phyloP scores from a whole-genome alignment of 176 grass and related monocot genomes.

The Paspalum notatum region DNA sequence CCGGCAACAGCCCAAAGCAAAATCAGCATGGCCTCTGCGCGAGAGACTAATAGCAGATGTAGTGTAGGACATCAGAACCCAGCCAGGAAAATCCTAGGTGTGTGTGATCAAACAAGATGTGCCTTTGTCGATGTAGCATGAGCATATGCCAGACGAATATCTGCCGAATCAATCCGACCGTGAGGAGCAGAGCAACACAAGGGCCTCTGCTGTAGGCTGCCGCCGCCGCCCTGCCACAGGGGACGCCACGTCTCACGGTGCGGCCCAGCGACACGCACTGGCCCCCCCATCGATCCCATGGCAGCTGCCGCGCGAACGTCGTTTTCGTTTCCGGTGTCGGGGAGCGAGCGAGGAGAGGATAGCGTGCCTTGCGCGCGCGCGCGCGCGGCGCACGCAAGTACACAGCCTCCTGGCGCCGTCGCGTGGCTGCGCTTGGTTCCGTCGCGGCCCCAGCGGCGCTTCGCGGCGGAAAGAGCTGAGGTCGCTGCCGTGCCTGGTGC shows the following conservation, averaged over 20 bases:
- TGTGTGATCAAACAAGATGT: not conserved
- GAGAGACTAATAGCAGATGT: too few relatives aligned
- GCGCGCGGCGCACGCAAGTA: not conserved
- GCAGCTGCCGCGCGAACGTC: not conserved
- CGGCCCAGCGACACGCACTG: too few relatives aligned
- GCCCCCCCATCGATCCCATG: too few relatives aligned
- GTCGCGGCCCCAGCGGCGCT: conserved; percentile 27
- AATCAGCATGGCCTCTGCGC: too few relatives aligned
- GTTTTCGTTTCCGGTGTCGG: not conserved
- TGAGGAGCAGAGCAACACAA: not conserved
- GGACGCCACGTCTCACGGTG: too few relatives aligned
- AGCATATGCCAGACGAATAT: not conserved
- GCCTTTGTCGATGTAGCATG: not conserved
- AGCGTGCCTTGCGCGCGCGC: too few relatives aligned
- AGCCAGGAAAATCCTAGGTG: too few relatives aligned
- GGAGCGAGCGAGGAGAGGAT: not conserved
- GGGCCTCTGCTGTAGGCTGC: not conserved
- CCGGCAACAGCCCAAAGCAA: too few relatives aligned
- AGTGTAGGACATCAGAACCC: too few relatives aligned
- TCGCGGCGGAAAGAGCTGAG: conserved; percentile 9
- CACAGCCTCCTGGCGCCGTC: not conserved
- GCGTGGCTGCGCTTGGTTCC: not conserved
- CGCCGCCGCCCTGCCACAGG: not conserved
- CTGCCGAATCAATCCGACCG: not conserved
- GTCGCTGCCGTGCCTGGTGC: too few relatives aligned